Evolutionary conservation across 2,329 filamentous ascomycete species (phyloP).

Genomic region (Hymenoscyphus scutula): DNA sequence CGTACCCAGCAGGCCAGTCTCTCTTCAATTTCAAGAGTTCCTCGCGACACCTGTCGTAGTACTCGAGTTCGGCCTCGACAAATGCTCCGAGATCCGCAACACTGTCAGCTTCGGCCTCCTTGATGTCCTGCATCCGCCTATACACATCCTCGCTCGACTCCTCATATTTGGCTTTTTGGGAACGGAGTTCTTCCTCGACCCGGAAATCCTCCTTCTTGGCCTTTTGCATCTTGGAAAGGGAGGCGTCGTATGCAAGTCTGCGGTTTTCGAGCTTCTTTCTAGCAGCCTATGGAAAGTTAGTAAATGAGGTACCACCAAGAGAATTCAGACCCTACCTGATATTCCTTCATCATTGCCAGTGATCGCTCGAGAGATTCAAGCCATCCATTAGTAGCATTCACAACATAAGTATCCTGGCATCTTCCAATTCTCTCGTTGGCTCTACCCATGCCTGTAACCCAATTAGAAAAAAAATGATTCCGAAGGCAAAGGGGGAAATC

Average conservation of each 20-base stretch:
- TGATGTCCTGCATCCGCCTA: slow-evolving; percentile 93
- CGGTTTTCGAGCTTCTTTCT: slow-evolving; percentile 93
- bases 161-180: slow-evolving; percentile 93
- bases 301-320: slow-evolving; percentile 14
- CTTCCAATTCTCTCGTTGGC: slow-evolving; percentile 85
- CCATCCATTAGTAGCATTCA: slow-evolving; percentile 78
- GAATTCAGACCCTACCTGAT: slow-evolving; percentile 63
- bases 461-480: slow-evolving; percentile 21
- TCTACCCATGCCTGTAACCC: slow-evolving; percentile 64
- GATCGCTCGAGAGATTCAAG: slow-evolving; percentile 88
- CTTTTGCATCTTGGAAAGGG: slow-evolving; percentile 86
- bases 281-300: slow-evolving; percentile 52
- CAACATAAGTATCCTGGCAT: slow-evolving; percentile 79
- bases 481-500: slow-evolving; percentile 4
- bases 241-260: slow-evolving; percentile 86
- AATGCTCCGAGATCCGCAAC: slow-evolving; percentile 77
- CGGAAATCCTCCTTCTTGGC: slow-evolving; percentile 91
- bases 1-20: slow-evolving; percentile 65
- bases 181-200: slow-evolving; percentile 86
- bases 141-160: slow-evolving; percentile 90
- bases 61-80: slow-evolving; percentile 84
- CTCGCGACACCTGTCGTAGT: slow-evolving; percentile 87
- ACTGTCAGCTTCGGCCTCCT: slow-evolving; percentile 83
- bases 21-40: slow-evolving; percentile 69
- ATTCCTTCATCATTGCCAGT: slow-evolving; percentile 94